Evolutionary conservation across 2,329 filamentous ascomycete species (phyloP).

Genomic region (Cercospora citrullina): DNA sequence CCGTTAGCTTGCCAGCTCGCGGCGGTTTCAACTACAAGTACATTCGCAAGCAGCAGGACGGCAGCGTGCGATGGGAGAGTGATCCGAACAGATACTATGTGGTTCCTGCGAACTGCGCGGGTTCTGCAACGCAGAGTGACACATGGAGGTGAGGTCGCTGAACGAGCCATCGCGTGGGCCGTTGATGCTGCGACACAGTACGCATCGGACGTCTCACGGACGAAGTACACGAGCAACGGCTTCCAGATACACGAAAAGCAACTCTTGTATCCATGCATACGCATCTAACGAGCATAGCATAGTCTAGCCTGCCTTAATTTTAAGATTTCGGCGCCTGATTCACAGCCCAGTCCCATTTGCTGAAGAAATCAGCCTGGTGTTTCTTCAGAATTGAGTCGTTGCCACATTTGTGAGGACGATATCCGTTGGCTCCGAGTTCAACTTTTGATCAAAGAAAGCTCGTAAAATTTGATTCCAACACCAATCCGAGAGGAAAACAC

Average conservation of each 20-base stretch:
- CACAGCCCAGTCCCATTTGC: neutral
- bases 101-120: conserved; percentile 26
- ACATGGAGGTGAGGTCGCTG: conserved; percentile 28
- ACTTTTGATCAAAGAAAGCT: neutral
- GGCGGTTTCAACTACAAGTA: conserved; percentile 66
- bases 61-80: conserved; percentile 61
- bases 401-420: neutral
- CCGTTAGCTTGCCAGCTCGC: conserved; percentile 56
- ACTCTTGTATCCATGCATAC: neutral
- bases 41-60: conserved; percentile 58
- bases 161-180: neutral
- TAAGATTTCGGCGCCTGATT: neutral
- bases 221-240: neutral
- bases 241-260: neutral
- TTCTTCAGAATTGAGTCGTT: neutral
- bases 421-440: neutral
- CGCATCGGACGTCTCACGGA: neutral
- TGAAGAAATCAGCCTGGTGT: neutral
- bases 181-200: neutral
- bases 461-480: neutral
- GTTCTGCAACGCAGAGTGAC: conserved; percentile 25
- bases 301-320: neutral
- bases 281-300: neutral
- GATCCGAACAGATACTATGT: conserved; percentile 24
- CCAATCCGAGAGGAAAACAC: neutral